Conservation (phyloP, 2,329 filamentous ascomycete species). For the Pseudocercospora crystallina region DNA sequence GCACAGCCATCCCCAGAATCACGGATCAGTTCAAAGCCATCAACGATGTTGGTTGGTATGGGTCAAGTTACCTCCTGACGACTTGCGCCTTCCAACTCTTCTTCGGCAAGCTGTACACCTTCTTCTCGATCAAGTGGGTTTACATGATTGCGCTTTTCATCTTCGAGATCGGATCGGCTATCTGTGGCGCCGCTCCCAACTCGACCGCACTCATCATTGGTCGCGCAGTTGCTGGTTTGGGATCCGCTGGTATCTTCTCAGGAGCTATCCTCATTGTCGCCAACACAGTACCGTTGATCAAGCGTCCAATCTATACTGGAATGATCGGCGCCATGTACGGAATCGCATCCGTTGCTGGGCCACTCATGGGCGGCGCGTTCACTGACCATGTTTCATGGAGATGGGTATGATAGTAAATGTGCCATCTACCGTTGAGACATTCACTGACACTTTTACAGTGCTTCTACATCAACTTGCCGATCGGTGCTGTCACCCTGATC, state of each 20-base stretch:
- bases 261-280: slow-evolving; percentile 51
- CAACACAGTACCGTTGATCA: slow-evolving; percentile 45
- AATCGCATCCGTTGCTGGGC: slow-evolving; percentile 54
- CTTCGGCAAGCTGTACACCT: slow-evolving; percentile 50
- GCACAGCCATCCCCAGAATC: slow-evolving; percentile 50
- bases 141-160: slow-evolving; percentile 46
- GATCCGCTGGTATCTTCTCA: slow-evolving; percentile 51
- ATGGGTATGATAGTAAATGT: slow-evolving; percentile 43
- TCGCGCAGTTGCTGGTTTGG: slow-evolving; percentile 52
- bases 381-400: slow-evolving; percentile 64
- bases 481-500: slow-evolving; percentile 45
- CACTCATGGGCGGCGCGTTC: slow-evolving; percentile 65
- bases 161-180: slow-evolving; percentile 54
- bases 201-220: slow-evolving; percentile 53
- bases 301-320: slow-evolving; percentile 51
- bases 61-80: slow-evolving; percentile 47
- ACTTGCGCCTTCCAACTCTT: slow-evolving; percentile 44
- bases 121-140: slow-evolving; percentile 49
- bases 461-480: slow-evolving; percentile 52
- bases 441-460: not conserved
- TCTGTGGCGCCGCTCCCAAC: slow-evolving; percentile 53
- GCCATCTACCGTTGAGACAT: slow-evolving; percentile 23
- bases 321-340: slow-evolving; percentile 52
- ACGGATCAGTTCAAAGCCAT: slow-evolving; percentile 49
- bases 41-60: slow-evolving; percentile 47